Evolutionary conservation across 805 yeast genomes (phyloP), one percentile per base, ranked within the genome.

Genomic region (Wickerhamomyces canadensis): DNA sequence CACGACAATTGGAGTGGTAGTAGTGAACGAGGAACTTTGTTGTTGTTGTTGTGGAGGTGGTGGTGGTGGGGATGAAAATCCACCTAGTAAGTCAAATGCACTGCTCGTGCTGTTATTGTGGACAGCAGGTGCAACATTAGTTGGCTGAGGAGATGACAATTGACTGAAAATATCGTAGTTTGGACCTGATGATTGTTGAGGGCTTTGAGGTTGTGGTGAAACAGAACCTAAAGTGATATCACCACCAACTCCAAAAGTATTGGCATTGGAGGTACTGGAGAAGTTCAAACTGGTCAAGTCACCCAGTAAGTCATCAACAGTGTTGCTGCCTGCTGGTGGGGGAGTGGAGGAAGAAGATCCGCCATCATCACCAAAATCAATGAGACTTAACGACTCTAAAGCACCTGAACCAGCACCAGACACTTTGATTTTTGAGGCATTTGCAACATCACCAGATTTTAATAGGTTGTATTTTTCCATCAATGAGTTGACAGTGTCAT

Each of bases 401-500:
- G 36, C 43, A 23, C 57, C 49, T 2, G 60, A 48, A 5, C 62
- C 59, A 19, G 58, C 40, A 15, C 55, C 41, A n/a, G 66, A 54
- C 16, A 76, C 76, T 35, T 71, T 60, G 18, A 72, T 64, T 28
- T 61, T 54, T 4, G 64, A 49, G 12, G 89, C 88, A 37, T 67
- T 74, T 11, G 63, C 65, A 14, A 68, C 54, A 44, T 84, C 76
- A 23, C 95, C 94, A 19, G 68, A 60, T 54, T 77, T 78, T 52
- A 87, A 65, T 17, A 77, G 65, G 31, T 71, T 74, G 61, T 75
- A 86, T 61, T 84, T 86, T 29, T 70, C 68, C 35, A 87, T 60
- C 35, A 87, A 71, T 6, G 74, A 67, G 55, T 85, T 81, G 44
- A 89, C 80, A 37, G 73, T 73, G 56, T 86, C 96, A 58, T 86